Base-by-base conservation (phyloP, 2,329 filamentous ascomycete genomes). In the Diaporthe batatas region DNA sequence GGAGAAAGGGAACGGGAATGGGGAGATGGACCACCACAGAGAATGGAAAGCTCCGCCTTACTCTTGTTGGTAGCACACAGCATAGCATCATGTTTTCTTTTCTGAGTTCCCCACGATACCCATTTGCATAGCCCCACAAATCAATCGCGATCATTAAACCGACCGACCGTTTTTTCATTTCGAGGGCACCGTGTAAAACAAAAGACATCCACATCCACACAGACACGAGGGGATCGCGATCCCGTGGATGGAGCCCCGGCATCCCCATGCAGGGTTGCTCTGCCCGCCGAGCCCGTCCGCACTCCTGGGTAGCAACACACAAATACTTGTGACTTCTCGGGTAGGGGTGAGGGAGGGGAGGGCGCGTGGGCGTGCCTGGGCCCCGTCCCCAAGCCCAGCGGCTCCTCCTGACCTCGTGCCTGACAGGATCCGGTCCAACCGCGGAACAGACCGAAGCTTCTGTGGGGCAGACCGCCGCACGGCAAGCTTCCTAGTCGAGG, bases 371-470 rank as follows among this genome's bases (percentile, higher is more conserved):
- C 25, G 42, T 34, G 44, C 54, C 58, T 54, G 47, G 49, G 58
- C 51, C 69, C 47, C 32, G 10, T 12, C 36, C 36, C 36, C 36
- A 10, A 39, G 36, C 49, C 58, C 39, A 25, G 55, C 47, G 47
- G 62, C 42, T 70, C 58, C 55, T 54, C 68, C 58, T 53, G 58
- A 53, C 44, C 49, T 55, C 39, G 71, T 59, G 64, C 64, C 64
- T 72, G 62, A 65, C 64, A 68, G 55, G 68, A 62, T 54, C 68
- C 55, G 68, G 68, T 44, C 69, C 72, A 53, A 57, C 59, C 62
- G 62, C 72, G 72, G 72, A 44, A 69, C 72, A 72, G 69, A 74
- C 64, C 72, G 72, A 71, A 42, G 36, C 44, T 42, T 29, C 47
- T 71, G 71, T 72, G 71, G 71, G 65, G 64, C 68, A 29, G 23